phyloP scores from a whole-genome alignment of 78 protist species.

The Tieghemostelium lacteum region DNA sequence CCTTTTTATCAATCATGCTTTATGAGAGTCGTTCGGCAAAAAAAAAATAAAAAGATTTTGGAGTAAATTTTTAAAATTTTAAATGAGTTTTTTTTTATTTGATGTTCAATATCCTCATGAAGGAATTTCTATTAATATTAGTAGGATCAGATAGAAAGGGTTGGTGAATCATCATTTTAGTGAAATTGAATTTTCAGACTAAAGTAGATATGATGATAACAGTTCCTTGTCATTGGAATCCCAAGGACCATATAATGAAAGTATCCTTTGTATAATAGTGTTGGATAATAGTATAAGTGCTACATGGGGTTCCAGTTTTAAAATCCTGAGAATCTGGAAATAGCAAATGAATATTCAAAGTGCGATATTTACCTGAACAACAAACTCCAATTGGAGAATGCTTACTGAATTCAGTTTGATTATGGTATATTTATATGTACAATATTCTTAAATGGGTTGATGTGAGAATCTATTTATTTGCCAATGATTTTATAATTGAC shows the following conservation, averaged over 20 bases:
- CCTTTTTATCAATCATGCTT: no score
- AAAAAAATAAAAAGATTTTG: no score
- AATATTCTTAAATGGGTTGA: neutral
- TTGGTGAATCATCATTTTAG: neutral
- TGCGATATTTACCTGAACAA: conserved; percentile 34
- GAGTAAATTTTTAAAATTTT: no score
- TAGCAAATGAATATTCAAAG: no score
- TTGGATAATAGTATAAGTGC: no score
- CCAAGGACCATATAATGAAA: conserved; percentile 16
- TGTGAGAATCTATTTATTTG: neutral
- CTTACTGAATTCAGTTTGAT: neutral
- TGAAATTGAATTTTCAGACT: no score
- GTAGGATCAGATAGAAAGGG: neutral
- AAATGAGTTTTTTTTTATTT: no score
- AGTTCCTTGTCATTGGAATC: conserved; percentile 4
- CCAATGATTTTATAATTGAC: neutral
- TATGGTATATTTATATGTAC: neutral
- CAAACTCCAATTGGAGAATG: neutral
- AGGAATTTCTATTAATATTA: neutral
- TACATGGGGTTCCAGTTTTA: neutral
- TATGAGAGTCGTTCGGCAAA: no score
- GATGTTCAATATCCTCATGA: neutral
- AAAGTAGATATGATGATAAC: no score
- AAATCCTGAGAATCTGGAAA: no score
- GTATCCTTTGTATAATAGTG: neutral